Percentiles rank a stretch among this genome's conserved stretches.
Evolutionary conservation across 257 asterid genomes (phyloP).

Genomic region (Capsicum baccatum): DNA sequence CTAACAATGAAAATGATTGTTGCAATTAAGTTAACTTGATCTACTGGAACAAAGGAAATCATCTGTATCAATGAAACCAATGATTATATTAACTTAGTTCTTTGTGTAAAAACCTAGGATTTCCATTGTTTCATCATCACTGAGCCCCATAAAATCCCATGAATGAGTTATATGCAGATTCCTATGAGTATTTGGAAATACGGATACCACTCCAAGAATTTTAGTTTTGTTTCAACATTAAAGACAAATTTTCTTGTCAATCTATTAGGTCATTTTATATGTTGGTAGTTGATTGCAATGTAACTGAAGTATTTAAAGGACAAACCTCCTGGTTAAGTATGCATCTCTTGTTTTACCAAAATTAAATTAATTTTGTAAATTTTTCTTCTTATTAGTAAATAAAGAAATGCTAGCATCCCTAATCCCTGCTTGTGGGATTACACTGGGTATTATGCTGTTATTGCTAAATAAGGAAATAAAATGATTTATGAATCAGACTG

Average conservation of each 20-base stretch:
- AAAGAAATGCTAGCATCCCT: too few relatives aligned
- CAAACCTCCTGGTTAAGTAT: too few relatives aligned
- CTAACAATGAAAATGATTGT: background rate
- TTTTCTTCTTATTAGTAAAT: too few relatives aligned
- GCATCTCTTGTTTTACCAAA: too few relatives aligned
- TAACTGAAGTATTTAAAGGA: too few relatives aligned
- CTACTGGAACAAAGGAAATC: slow-evolving; percentile 21
- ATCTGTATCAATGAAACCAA: slow-evolving; percentile 98
- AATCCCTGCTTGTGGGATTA: too few relatives aligned
- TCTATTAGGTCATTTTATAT: too few relatives aligned
- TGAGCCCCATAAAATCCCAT: slow-evolving; percentile 98
- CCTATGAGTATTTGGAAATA: slow-evolving; percentile 80
- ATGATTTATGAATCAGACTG: too few relatives aligned
- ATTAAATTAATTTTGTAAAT: too few relatives aligned
- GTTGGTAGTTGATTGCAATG: too few relatives aligned
- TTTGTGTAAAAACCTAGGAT: slow-evolving; percentile 89
- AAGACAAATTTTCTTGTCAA: background rate
- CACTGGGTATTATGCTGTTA: too few relatives aligned
- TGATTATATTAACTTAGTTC: slow-evolving; percentile 85
- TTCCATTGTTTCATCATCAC: slow-evolving; percentile 81
- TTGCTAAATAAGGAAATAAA: too few relatives aligned
- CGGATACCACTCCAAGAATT: slow-evolving; percentile 93
- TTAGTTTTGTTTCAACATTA: slow-evolving; percentile 52
- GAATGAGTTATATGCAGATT: slow-evolving; percentile 93
- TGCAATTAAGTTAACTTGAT: background rate